Evolutionary conservation across 129 eudicot genomes (phyloP).

Genomic region (Tagetes patula): DNA sequence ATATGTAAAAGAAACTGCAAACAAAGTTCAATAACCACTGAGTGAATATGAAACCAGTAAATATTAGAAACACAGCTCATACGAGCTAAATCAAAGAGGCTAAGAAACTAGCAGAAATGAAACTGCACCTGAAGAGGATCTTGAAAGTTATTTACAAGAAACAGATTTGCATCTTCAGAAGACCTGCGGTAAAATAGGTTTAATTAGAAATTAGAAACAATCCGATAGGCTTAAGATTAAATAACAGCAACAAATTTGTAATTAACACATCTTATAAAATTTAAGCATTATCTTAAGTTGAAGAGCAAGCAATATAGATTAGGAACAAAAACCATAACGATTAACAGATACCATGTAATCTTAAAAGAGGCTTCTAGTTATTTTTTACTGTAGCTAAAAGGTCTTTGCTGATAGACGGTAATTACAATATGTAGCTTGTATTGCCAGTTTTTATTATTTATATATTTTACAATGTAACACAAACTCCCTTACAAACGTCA

Average conservation of each 20-base stretch:
- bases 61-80: not conserved
- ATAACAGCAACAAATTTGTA: not conserved
- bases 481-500: conserved; percentile 16
- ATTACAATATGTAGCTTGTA: not conserved
- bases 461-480: conserved; percentile 1
- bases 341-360: not conserved
- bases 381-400: not conserved
- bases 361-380: not conserved
- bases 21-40: conserved; percentile 15
- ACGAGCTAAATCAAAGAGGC: conserved; percentile 5
- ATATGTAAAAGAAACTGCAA: conserved; percentile 6
- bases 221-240: conserved; percentile 6
- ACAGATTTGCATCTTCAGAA: conserved; percentile 90
- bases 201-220: conserved; percentile 16
- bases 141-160: conserved; percentile 89
- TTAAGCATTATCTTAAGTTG: not conserved
- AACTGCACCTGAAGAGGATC: conserved; percentile 94
- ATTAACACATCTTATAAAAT: not conserved
- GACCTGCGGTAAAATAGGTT: conserved; percentile 55
- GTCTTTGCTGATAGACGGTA: not conserved
- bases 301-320: conserved; percentile 5
- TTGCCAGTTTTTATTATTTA: not conserved
- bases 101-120: conserved; percentile 5
- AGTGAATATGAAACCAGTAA: conserved; percentile 12
- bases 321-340: not conserved